phyloP scores from a whole-genome alignment of 345 rosid species.

The Bruguiera parviflora region DNA sequence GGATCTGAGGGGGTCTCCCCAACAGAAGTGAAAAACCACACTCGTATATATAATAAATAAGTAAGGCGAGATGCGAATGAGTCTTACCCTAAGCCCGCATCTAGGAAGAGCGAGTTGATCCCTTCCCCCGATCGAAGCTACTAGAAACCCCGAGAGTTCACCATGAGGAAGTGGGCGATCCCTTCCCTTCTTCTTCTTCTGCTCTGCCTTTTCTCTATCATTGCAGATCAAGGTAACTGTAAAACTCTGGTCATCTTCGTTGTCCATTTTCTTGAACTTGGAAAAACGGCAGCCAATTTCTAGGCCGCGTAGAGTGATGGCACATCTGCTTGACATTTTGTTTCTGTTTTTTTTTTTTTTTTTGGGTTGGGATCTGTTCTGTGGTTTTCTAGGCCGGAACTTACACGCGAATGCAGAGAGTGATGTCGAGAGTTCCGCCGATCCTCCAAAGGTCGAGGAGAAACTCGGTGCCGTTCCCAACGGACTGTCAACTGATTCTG shows the following conservation, averaged over 20 bases:
- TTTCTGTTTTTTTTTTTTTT: background rate
- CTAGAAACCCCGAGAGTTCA: constrained; percentile 5
- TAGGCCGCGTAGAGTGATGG: background rate
- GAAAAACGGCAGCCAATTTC: background rate
- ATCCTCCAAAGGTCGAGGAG: constrained; percentile 95
- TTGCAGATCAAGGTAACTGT: constrained; percentile 78
- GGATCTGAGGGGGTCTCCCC: constrained; percentile 11
- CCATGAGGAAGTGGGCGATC: constrained; percentile 90
- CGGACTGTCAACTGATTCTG: constrained; percentile 93
- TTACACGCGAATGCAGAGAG: constrained; percentile 76
- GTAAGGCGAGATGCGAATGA: background rate
- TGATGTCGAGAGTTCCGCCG: constrained; percentile 48
- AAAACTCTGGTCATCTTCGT: background rate
- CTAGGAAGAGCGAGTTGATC: background rate
- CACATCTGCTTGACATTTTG: no score
- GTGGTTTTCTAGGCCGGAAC: constrained; percentile 52
- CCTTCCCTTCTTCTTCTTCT: constrained; percentile 67
- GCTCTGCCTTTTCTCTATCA: constrained; percentile 54
- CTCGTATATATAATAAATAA: background rate
- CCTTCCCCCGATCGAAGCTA: constrained; percentile 20
- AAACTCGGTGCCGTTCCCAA: constrained; percentile 85
- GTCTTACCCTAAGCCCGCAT: background rate
- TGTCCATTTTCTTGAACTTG: background rate
- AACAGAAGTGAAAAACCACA: background rate
- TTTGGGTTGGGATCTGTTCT: constrained; percentile 33